Evolutionary conservation across 2,329 filamentous ascomycete genomes (phyloP), one percentile per base, ranked within the genome.

Genomic region (Claviceps citrina): DNA sequence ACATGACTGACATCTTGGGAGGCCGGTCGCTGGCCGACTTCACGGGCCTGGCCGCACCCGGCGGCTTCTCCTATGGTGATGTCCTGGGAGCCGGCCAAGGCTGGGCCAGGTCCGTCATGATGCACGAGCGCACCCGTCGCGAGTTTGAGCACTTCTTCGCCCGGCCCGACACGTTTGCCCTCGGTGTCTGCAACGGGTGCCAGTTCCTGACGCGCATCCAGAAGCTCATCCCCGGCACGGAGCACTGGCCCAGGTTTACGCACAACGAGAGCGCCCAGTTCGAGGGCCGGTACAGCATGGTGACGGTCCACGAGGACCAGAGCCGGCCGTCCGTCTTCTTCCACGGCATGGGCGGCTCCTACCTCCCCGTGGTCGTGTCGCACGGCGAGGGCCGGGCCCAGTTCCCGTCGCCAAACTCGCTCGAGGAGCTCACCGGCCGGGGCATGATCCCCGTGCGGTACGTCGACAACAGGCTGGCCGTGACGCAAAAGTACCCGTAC

Each of bases 151-250:
- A 66, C 36, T 96, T 95, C 71, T 96, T 96, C 65, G 71, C 78
- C 48, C 76, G 91, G 24, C 73, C 78, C 4, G 85, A 95, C 56
- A 96, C 91, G 0, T 96, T 98, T 60, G 71, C 85, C 0, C 71
- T 98, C 1, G 91, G 91, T 51, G 85, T 96, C 26, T 96, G 91
- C 71, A 98, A 98, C 58, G 91, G 91, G 38, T 96, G 91, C 57
- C 91, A 98, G 61, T 93, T 96, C 76, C 67, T 96, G 31, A 82
- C 81, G 5, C 77, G 85, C 38, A 58, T 63, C 61, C 84, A 84
- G 54, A 76, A 81, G 44, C 67, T 94, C 39, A 93, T 95, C 46
- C 87, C 86, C 1, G 87, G 86, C n/a, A 76, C 86, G 0, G 66
- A 73, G 47, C 64, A 73, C 51, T 95, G 87, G 86, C 87, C 86